Base-by-base conservation (phyloP, 2,329 filamentous ascomycete genomes). In the Emmonsiellopsis sp. region DNA sequence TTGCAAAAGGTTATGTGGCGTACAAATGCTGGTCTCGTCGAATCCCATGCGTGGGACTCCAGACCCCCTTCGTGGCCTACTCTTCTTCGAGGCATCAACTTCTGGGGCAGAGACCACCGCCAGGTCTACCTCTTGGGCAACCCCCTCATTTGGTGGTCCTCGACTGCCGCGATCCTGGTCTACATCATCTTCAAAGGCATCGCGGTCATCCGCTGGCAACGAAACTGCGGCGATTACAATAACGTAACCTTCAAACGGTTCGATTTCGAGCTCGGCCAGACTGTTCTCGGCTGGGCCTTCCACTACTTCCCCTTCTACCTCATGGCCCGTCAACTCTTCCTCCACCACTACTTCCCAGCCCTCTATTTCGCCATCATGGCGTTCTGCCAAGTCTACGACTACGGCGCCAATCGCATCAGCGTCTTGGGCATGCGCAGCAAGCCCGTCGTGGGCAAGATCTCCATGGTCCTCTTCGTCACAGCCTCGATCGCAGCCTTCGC, bases 251-350 rank as follows among this genome's bases (percentile, higher is more conserved):
- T 97, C 79, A 95, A 95, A 76, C 88, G 93, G 53, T 98, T 97
- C 69, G 93, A 97, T 72, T 97, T 96, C 66, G 93, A 98, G 72
- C 83, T 97, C 55, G 93, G 93, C 57, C 88, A 84, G 51, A 89
- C 84, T 14, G 86, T 96, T 34, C 81, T 98, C 7, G 93, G 87
- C 61, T 98, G 93, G 93, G 89, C 88, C 47, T 86, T 98, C 71
- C 93, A 98, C 73, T 98, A 96, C 77, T 97, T 98, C 78, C 93
- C 93, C 9, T 98, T 98, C 77, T 98, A 84, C 76, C 81, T 98
- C 54, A 97, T 98, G 93, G 84, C 93, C 68, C 90, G 93, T 62
- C 93, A 98, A 73, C 84, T 98, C 37, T 98, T 98, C 80, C 78
- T 98, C 57, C 93, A 98, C 71, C 93, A 98, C 74, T 98, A 98